Base-by-base conservation (phyloP, 306 rosid genomes). In the Quillaja saponaria region DNA sequence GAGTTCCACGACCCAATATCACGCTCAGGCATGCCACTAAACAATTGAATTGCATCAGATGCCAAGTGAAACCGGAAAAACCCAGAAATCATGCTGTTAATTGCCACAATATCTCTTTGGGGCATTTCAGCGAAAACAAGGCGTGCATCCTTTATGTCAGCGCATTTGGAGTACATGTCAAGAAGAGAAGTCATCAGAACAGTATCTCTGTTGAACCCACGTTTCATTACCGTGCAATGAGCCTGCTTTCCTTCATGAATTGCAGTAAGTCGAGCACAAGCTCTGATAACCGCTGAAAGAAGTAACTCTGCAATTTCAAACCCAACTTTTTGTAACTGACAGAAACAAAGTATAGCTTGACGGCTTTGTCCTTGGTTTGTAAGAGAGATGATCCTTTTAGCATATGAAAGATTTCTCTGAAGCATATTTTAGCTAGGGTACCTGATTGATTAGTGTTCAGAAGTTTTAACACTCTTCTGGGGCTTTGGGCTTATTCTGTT, bases 1-100 rank as follows among this genome's bases (percentile, higher is more conserved):
- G 74, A 46, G 54, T 76, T 76, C 73, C 81, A 76, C n/a, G 77
- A 64, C 49, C 72, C 77, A 15, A 38, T 37, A 8, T 71, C 61
- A 34, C 62, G 42, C 15, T 66, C 40, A 19, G 11, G 16, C 78
- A 66, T 77, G 58, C 15, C 47, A 13, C 55, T 10, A 37, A 77
- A 77, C 51, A 77, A 45, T 7, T 28, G 4, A 1, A 54, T 55
- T 18, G 78, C 81, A 6, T 61, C 74, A 12, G 7, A 17, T 12
- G 67, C 55, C 1, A 35, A 49, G 25, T 21, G 49, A 41, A 40
- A 61, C 40, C 25, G 41, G 39, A 71, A 77, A 40, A 71, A 6
- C 58, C 75, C 75, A n/a, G 47, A 77, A 42, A 77, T 55, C 82
- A 77, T 77, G 59, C 41, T 60, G 42, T 66, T 77, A 15, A 19